Base-by-base conservation (phyloP, 306 rosid species). In the Vachellia collinsii region DNA sequence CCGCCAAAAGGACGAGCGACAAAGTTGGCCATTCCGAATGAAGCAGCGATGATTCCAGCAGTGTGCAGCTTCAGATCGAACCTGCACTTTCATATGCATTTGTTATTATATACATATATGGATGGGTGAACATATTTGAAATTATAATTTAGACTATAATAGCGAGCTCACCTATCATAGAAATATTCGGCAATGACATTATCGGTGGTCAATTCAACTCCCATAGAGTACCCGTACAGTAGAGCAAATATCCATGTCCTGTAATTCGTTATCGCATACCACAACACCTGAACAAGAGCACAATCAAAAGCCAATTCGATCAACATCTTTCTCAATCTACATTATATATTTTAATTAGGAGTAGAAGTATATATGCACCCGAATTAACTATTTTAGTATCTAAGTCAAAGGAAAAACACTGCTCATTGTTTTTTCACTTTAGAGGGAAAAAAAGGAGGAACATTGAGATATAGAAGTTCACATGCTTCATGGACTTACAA, bases 221-320 rank as follows among this genome's bases (percentile, higher is more conserved):
- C 99, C 97, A 94, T 91, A 16, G 97, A 94, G 83, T 90, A 94
- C 4, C 99, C 99, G 43, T 93, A 94, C 41, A 92, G 92, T 19
- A 94, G 92, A 41, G 87, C 97, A 68, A 93, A 93, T 50, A 94
- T 38, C 99, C 97, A 93, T 19, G 97, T 91, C 83, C 99, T 88
- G 64, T 94, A 94, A 84, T 94, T 94, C 69, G 97, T 93, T 66
- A 93, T 34, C 29, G 95, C 97, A 72, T 94, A 85, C 74, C 95
- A 90, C 44, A 94, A 9, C 20, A 94, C 92, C 97, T 94, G 89
- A 11, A 41, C n/a, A n/a, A 23, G 70, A 6, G 71, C 69, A 42
- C 16, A 10, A 63, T 48, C 7, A 25, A 37, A 68, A 4, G 6
- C 5, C 38, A 25, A 5, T 25, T 62, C 34, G 34, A 29, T 29